Evolutionary conservation across 805 yeast species (phyloP).

Genomic region (Priceomyces melissophilus): DNA sequence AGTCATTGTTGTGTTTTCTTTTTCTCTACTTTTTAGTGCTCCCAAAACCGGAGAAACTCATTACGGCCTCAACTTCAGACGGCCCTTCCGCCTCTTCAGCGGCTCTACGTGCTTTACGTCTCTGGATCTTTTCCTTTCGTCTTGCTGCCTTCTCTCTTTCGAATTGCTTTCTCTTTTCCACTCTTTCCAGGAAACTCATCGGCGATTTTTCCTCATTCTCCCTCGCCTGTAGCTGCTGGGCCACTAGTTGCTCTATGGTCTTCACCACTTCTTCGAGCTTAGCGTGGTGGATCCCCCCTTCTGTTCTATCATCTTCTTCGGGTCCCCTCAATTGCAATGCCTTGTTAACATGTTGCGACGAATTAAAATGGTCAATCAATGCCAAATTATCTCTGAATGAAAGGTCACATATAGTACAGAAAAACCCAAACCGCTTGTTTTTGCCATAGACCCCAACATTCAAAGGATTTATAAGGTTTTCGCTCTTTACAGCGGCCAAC

Average conservation of each 20-base stretch:
- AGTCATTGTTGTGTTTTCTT: too few relatives aligned
- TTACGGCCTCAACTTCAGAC: slow-evolving; percentile 30
- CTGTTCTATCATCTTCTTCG: slow-evolving; percentile 16
- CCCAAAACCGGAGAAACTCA: slow-evolving; percentile 64
- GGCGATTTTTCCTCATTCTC: slow-evolving; percentile 30
- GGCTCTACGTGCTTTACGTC: slow-evolving; percentile 11
- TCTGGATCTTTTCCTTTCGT: slow-evolving; percentile 22
- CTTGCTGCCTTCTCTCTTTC: slow-evolving; percentile 34
- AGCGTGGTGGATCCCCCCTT: slow-evolving; percentile 35
- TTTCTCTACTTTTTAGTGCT: slow-evolving; percentile 36
- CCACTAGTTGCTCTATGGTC: slow-evolving; percentile 27
- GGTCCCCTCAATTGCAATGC: slow-evolving; percentile 13
- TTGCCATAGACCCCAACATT: slow-evolving; percentile 17
- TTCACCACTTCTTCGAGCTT: slow-evolving; percentile 29
- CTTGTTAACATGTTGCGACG: slow-evolving; percentile 58
- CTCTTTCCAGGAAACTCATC: slow-evolving; percentile 31
- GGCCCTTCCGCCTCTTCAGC: slow-evolving; percentile 6
- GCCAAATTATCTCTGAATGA: slow-evolving; percentile 82
- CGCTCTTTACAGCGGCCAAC: slow-evolving; percentile 30
- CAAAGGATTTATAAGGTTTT: slow-evolving; percentile 29
- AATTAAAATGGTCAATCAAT: slow-evolving; percentile 78
- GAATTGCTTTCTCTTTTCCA: slow-evolving; percentile 34
- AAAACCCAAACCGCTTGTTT: slow-evolving; percentile 75
- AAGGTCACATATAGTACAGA: slow-evolving; percentile 75
- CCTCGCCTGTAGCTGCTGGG: slow-evolving; percentile 28